These are phyloP conservation scores for Tanozyma kutaoensis DNA, from an alignment of 805 yeast species.

Conservation along the genomic window DNA sequence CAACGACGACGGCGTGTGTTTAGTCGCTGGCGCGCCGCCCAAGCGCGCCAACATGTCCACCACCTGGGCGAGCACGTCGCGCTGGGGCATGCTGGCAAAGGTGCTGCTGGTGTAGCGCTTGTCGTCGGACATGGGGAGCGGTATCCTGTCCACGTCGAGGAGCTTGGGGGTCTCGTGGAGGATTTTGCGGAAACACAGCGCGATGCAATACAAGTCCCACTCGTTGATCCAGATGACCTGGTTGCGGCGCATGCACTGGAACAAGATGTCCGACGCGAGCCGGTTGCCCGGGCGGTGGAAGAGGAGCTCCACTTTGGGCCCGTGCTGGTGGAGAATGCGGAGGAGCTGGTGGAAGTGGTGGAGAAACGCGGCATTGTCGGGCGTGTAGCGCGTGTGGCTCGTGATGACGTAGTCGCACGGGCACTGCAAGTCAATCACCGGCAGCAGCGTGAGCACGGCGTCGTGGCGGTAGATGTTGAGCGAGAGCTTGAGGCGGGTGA, in stretches of 20 bases:
- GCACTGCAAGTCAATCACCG: conserved; percentile 3
- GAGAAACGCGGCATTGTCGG: conserved; percentile 10
- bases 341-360: conserved; percentile 39
- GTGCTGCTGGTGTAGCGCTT: conserved; percentile 21
- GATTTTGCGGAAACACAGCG: conserved; percentile 29
- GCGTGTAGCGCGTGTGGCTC: conserved; percentile 7
- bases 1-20: conserved; percentile 17
- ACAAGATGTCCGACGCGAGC: conserved; percentile 28
- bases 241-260: conserved; percentile 37
- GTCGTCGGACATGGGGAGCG: conserved; percentile 41
- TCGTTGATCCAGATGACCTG: conserved; percentile 42
- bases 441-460: conserved; percentile 17
- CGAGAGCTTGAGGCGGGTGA: conserved; percentile 64
- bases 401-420: conserved; percentile 9
- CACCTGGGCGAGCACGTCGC: too few relatives aligned
- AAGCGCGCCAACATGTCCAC: too few relatives aligned
- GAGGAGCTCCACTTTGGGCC: conserved; percentile 28
- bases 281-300: conserved; percentile 48
- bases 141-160: conserved; percentile 34
- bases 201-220: conserved; percentile 41
- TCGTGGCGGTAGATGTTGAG: conserved; percentile 64
- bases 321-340: conserved; percentile 32
- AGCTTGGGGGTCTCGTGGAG: conserved; percentile 39
- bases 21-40: too few relatives aligned
- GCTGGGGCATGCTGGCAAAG: too few relatives aligned